A percentile compares a stretch with the other conserved stretches of the same genome.
phyloP scores from a whole-genome alignment of 2,329 filamentous ascomycete species.

The Metarhizium anisopliae region DNA sequence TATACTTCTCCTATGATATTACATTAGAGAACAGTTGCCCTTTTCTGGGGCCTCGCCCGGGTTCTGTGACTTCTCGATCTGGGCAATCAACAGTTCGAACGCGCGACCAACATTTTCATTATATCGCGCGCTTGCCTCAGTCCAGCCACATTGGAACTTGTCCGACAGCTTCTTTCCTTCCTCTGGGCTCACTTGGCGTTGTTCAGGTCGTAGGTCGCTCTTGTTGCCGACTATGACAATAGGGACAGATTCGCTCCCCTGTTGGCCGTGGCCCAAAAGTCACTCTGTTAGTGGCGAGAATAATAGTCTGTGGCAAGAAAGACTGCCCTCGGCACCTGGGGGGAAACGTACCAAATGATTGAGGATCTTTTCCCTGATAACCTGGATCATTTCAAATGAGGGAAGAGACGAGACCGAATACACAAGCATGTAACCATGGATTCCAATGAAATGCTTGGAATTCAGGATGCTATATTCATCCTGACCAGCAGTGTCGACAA shows the following conservation, averaged over 20 bases:
- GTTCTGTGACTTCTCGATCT: slow-evolving; percentile 92
- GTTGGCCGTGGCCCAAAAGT: not conserved
- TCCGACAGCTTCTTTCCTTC: slow-evolving; percentile 78
- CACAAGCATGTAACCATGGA: slow-evolving; percentile 96
- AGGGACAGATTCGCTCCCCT: slow-evolving; percentile 89
- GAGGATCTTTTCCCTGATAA: slow-evolving; percentile 94
- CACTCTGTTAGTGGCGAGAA: not conserved
- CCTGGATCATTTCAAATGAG: slow-evolving; percentile 94
- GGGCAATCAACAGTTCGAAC: slow-evolving; percentile 87
- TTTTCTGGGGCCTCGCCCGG: slow-evolving; percentile 74
- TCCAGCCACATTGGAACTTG: slow-evolving; percentile 87
- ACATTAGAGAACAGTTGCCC: slow-evolving; percentile 84
- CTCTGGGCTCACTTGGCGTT: slow-evolving; percentile 80
- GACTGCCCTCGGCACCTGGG: not conserved
- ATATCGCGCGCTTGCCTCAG: slow-evolving; percentile 87
- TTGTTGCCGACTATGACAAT: slow-evolving; percentile 97
- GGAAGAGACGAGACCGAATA: slow-evolving; percentile 94
- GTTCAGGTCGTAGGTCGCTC: slow-evolving; percentile 83
- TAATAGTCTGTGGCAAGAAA: not conserved
- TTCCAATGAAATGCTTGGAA: slow-evolving; percentile 97
- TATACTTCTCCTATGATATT: slow-evolving; percentile 11
- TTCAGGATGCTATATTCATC: slow-evolving; percentile 99
- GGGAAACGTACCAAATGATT: slow-evolving; percentile 72
- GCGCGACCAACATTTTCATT: slow-evolving; percentile 89
- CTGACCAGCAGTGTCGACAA: slow-evolving; percentile 96